phyloP scores from a whole-genome alignment of 2,329 filamentous ascomycete genomes.

The Incumbomyces delicatus region DNA sequence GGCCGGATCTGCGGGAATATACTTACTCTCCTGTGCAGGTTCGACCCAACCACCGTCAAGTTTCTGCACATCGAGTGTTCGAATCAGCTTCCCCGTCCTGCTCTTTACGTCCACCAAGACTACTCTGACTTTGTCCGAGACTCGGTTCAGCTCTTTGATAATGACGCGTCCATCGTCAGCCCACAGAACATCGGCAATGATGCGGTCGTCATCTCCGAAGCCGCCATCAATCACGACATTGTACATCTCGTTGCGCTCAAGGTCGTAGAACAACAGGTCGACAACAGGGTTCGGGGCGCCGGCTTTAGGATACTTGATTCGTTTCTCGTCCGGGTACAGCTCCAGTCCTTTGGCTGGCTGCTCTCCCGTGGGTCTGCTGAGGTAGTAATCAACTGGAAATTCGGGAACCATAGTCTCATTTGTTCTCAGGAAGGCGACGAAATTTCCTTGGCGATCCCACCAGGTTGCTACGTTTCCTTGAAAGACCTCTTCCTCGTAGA shows the following conservation, averaged over 20 bases:
- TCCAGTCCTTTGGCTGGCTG: slow-evolving; percentile 62
- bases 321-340: slow-evolving; percentile 76
- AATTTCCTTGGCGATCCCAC: slow-evolving; percentile 89
- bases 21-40: slow-evolving; percentile 75
- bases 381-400: slow-evolving; percentile 87
- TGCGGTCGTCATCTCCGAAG: slow-evolving; percentile 69
- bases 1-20: slow-evolving; percentile 69
- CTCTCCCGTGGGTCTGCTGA: slow-evolving; percentile 72
- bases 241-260: slow-evolving; percentile 67
- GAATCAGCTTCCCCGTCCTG: slow-evolving; percentile 66
- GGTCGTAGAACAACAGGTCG: slow-evolving; percentile 78
- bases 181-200: slow-evolving; percentile 93
- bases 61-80: slow-evolving; percentile 66
- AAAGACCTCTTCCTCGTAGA: slow-evolving; percentile 85
- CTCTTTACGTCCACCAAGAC: slow-evolving; percentile 69
- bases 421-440: slow-evolving; percentile 81
- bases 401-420: slow-evolving; percentile 88
- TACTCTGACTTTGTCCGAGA: slow-evolving; percentile 83
- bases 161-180: slow-evolving; percentile 69
- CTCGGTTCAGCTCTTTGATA: slow-evolving; percentile 85
- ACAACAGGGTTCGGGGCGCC: slow-evolving; percentile 89
- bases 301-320: slow-evolving; percentile 97
- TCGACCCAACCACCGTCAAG: slow-evolving; percentile 98
- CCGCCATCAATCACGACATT: slow-evolving; percentile 65
- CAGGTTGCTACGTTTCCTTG: slow-evolving; percentile 72